Evolutionary conservation across 345 rosid species (phyloP).

Genomic region (sweet orange (Citrus sinensis)): DVS_A1.0 CM039163.1:37181001-37181500

Average conservation of each 20-base stretch:
- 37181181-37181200: not conserved
- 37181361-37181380: slow-evolving; percentile 7
- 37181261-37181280: slow-evolving; percentile 89
- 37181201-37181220: slow-evolving; percentile 2
- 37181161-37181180: not conserved
- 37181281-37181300: slow-evolving; percentile 87
- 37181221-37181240: slow-evolving; percentile 88
- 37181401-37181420: not conserved
- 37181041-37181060: not conserved
- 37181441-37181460: not conserved
- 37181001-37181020: not conserved
- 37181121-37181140: not conserved
- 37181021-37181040: not conserved
- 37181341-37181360: slow-evolving; percentile 88
- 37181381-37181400: slow-evolving; percentile 2
- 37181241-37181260: slow-evolving; percentile 61
- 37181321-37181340: slow-evolving; percentile 80
- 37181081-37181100: not conserved
- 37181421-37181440: not conserved
- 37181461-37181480: not conserved
- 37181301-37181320: slow-evolving; percentile 99
- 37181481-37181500: too few relatives aligned
- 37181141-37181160: not conserved
- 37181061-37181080: not conserved
- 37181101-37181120: not conserved